Evolutionary conservation across 768 basidiomycete species (phyloP).

Genomic region (Leucosporidium scottii): DNA sequence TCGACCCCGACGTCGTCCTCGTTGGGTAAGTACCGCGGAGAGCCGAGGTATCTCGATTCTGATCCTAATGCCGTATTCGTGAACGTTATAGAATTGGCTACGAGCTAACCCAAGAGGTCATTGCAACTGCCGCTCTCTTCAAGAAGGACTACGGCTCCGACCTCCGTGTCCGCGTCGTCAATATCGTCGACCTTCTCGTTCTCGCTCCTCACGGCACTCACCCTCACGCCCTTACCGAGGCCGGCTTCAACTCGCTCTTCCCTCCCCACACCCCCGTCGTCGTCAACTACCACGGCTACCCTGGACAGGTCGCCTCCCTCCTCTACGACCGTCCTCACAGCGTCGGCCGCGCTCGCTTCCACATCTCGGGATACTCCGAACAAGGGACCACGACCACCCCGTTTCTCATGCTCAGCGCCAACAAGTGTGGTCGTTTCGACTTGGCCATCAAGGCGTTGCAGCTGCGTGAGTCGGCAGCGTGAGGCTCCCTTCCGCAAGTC

Average conservation of each 20-base stretch:
- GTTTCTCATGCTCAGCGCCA: slow-evolving; percentile 44
- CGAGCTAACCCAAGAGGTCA: slow-evolving; percentile 80
- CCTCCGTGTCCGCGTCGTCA: slow-evolving; percentile 76
- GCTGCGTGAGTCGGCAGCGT: slow-evolving; percentile 38
- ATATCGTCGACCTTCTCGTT: slow-evolving; percentile 84
- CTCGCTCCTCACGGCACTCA: slow-evolving; percentile 62
- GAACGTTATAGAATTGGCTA: too few species aligned
- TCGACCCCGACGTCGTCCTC: slow-evolving; percentile 54
- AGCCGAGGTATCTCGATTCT: too few species aligned
- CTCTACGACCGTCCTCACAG: slow-evolving; percentile 36
- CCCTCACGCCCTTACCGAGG: slow-evolving; percentile 62
- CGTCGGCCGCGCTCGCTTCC: slow-evolving; percentile 35
- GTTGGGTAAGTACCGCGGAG: too few species aligned
- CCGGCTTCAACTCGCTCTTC: slow-evolving; percentile 63
- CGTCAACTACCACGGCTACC: slow-evolving; percentile 56
- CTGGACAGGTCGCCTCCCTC: slow-evolving; percentile 12
- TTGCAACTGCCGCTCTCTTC: slow-evolving; percentile 74
- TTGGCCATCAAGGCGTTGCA: slow-evolving; percentile 42
- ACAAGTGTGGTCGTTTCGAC: slow-evolving; percentile 40
- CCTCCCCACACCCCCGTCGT: slow-evolving; percentile 62
- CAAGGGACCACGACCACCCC: slow-evolving; percentile 55
- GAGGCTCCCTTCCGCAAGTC: too few species aligned
- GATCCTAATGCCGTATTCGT: too few species aligned
- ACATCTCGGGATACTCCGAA: slow-evolving; percentile 35
- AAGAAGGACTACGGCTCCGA: slow-evolving; percentile 57